These are phyloP conservation scores for Drechslerella coelobrocha DNA, from an alignment of 2,329 filamentous ascomycete genomes.

Conservation along the genomic window DNA sequence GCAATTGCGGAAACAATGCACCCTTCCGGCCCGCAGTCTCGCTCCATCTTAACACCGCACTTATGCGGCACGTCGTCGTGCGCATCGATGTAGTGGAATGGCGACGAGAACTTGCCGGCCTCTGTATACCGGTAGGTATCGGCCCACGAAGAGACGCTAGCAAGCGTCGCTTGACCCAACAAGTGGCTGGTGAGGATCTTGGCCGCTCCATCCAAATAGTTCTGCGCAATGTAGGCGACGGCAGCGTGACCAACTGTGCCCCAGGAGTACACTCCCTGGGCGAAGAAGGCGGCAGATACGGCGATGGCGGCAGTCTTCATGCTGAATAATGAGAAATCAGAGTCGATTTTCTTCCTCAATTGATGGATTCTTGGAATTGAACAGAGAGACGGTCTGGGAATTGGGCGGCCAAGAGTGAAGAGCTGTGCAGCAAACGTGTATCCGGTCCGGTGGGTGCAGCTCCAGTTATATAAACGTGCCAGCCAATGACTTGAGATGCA, in stretches of 20 bases:
- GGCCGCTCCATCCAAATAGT: constrained; percentile 52
- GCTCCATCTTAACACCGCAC: constrained; percentile 67
- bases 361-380: not conserved
- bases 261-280: constrained; percentile 47
- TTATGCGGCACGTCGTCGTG: constrained; percentile 66
- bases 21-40: constrained; percentile 68
- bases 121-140: constrained; percentile 66
- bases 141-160: constrained; percentile 71
- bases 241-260: constrained; percentile 48
- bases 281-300: constrained; percentile 28
- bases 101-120: constrained; percentile 68
- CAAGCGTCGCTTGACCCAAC: constrained; percentile 64
- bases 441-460: not conserved
- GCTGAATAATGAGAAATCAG: not conserved
- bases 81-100: constrained; percentile 73
- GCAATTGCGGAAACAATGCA: constrained; percentile 68
- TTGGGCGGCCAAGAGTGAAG: not conserved
- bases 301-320: constrained; percentile 50
- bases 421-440: not conserved
- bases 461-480: constrained; percentile 36
- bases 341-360: not conserved
- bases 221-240: constrained; percentile 51
- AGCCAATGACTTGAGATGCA: not conserved
- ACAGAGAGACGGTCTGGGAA: constrained; percentile 3
- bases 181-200: constrained; percentile 62